Conservation (phyloP, 2,329 filamentous ascomycete species). For the Aspergillus sp. region DNA sequence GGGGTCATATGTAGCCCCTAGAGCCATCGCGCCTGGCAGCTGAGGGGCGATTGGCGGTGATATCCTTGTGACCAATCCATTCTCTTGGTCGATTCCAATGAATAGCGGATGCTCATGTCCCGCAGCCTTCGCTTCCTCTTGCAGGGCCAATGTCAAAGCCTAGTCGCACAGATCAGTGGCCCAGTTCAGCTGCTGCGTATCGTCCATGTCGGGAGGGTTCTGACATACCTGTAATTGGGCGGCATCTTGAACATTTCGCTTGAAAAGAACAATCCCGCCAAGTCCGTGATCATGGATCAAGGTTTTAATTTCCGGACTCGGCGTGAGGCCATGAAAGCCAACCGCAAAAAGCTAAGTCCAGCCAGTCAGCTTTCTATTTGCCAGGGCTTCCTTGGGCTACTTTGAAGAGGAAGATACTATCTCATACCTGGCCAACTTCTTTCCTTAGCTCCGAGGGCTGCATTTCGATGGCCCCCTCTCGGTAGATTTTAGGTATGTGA, state of each 20-base stretch:
- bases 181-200: background rate
- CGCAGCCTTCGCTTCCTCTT: slow-evolving; percentile 39
- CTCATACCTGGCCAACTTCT: slow-evolving; percentile 35
- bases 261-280: slow-evolving; percentile 44
- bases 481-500: background rate
- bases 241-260: slow-evolving; percentile 41
- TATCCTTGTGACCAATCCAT: slow-evolving; percentile 46
- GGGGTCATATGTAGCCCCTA: slow-evolving; percentile 41
- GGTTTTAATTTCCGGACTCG: slow-evolving; percentile 43
- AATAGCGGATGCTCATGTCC: slow-evolving; percentile 43
- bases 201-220: background rate
- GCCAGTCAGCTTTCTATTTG: background rate
- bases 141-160: slow-evolving; percentile 36
- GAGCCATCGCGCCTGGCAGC: slow-evolving; percentile 46
- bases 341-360: slow-evolving; percentile 43
- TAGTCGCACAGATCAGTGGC: slow-evolving; percentile 9
- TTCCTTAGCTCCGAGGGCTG: slow-evolving; percentile 24
- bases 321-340: slow-evolving; percentile 42
- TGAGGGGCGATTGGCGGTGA: slow-evolving; percentile 41
- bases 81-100: slow-evolving; percentile 49
- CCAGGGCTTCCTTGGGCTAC: no score
- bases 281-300: slow-evolving; percentile 44
- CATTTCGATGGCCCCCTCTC: slow-evolving; percentile 15
- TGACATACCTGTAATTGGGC: slow-evolving; percentile 37
- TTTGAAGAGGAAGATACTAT: background rate